A percentile compares a stretch with the other conserved stretches of the same genome.
phyloP scores from a whole-genome alignment of 768 basidiomycete species.

The Phylloporus sp. region DNA sequence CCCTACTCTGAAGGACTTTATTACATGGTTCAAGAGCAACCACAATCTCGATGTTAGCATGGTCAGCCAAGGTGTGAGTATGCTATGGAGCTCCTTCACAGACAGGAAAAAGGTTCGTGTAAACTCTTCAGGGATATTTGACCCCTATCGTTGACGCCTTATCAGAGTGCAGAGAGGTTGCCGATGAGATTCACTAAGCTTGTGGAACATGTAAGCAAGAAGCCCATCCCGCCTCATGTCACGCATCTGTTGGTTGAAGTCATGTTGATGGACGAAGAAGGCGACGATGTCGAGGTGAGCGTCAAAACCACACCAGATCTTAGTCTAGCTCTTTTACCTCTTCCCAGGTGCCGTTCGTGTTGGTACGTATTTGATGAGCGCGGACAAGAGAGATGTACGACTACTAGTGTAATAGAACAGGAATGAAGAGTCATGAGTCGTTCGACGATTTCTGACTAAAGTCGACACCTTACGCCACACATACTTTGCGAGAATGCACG shows the following conservation, averaged over 20 bases:
- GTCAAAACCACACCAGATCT: background rate
- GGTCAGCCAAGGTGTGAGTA: slow-evolving; percentile 96
- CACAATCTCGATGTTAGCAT: slow-evolving; percentile 88
- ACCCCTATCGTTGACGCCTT: slow-evolving; percentile 6
- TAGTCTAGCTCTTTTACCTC: slow-evolving; percentile 1
- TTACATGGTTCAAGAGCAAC: slow-evolving; percentile 76
- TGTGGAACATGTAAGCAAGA: slow-evolving; percentile 93
- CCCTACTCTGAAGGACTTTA: slow-evolving; percentile 80
- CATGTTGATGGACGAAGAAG: slow-evolving; percentile 89
- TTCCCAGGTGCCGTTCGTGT: slow-evolving; percentile 73
- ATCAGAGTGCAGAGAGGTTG: slow-evolving; percentile 79
- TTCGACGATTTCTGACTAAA: background rate
- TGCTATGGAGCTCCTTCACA: slow-evolving; percentile 95
- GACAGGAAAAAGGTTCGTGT: slow-evolving; percentile 80
- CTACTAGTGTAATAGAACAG: slow-evolving; percentile 7
- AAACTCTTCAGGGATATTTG: background rate
- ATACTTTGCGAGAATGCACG: background rate
- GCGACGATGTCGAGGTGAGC: slow-evolving; percentile 89
- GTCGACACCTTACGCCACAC: too few relatives aligned
- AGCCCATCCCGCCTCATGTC: slow-evolving; percentile 76
- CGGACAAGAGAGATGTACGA: background rate
- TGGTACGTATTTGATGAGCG: slow-evolving; percentile 52
- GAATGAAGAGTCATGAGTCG: background rate
- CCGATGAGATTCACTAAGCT: slow-evolving; percentile 87
- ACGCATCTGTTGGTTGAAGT: slow-evolving; percentile 89